Percentiles rank a stretch among this genome's conserved stretches.
Evolutionary conservation across 257 asterid genomes (phyloP).

Genomic region (Orobanche coerulescens): DNA sequence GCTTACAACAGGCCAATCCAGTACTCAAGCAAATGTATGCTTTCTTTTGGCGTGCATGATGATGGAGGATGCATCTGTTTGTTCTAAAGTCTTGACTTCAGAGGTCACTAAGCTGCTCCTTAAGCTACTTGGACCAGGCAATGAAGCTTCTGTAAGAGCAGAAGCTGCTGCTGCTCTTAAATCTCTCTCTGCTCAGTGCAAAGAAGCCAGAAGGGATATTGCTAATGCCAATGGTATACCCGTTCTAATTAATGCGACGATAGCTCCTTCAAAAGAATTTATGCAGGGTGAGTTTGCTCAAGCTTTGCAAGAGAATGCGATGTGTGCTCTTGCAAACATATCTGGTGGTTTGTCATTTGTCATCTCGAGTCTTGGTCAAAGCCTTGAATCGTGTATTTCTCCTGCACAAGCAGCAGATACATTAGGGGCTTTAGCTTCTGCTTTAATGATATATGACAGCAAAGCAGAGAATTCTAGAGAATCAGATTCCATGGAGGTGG

Average conservation of each 20-base stretch:
- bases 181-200: conserved; percentile 91
- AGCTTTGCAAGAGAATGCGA: conserved; percentile 98
- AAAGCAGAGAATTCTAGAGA: conserved; percentile 76
- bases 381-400: conserved; percentile 90
- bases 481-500: conserved; percentile 87
- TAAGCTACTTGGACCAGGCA: conserved; percentile 77
- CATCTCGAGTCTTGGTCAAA: conserved; percentile 94
- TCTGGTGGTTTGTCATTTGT: conserved; percentile 95
- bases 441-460: conserved; percentile 89
- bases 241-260: conserved; percentile 87
- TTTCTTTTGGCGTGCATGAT: conserved; percentile 94
- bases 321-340: conserved; percentile 99
- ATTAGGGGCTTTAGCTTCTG: conserved; percentile 96
- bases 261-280: conserved; percentile 98
- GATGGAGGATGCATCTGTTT: conserved; percentile 92
- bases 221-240: conserved; percentile 88
- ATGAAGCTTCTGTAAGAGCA: conserved; percentile 90
- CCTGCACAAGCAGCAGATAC: conserved; percentile 97
- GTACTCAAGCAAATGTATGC: conserved; percentile 94
- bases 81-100: conserved; percentile 67
- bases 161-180: conserved; percentile 96
- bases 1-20: conserved; percentile 74
- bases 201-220: conserved; percentile 80
- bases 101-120: conserved; percentile 80
- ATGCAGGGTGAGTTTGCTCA: conserved; percentile 99